Percentiles rank a stretch among this genome's conserved stretches.
These are phyloP conservation scores for Cerrena zonata DNA, from an alignment of 1,284 basidiomycete genomes.

Conservation along the genomic window DNA sequence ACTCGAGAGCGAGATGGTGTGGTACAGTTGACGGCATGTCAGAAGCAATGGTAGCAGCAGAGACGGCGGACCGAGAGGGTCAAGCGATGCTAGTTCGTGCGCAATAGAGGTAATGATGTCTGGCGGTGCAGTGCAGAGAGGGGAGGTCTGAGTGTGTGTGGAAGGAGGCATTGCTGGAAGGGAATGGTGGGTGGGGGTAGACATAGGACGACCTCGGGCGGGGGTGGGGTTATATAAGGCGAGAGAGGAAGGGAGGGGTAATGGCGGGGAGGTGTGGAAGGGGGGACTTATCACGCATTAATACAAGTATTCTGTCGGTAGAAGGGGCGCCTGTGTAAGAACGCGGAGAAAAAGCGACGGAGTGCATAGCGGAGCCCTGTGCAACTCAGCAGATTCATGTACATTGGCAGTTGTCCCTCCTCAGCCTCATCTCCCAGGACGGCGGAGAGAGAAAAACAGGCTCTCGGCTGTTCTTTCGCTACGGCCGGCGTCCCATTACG, in stretches of 20 bases:
- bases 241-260: neutral
- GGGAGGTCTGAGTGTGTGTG: conserved; percentile 11
- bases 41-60: conserved; percentile 45
- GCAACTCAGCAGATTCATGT: neutral
- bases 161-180: conserved; percentile 12
- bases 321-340: neutral
- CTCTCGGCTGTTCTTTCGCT: neutral
- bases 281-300: conserved; percentile 4
- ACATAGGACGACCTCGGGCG: conserved; percentile 7
- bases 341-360: neutral
- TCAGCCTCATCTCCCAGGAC: neutral
- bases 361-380: neutral
- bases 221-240: conserved; percentile 2
- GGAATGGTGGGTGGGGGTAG: conserved; percentile 7
- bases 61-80: conserved; percentile 37
- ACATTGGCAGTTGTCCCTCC: too few species aligned
- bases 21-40: conserved; percentile 40
- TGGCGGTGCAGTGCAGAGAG: conserved; percentile 45
- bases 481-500: neutral
- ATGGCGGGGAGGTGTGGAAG: neutral
- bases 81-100: conserved; percentile 38
- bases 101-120: conserved; percentile 59
- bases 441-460: neutral
- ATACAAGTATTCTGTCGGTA: neutral
- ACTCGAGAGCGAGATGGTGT: conserved; percentile 35